These are phyloP conservation scores for Abrus precatorius DNA, from an alignment of 306 rosid species.

Conservation along the genomic window DNA sequence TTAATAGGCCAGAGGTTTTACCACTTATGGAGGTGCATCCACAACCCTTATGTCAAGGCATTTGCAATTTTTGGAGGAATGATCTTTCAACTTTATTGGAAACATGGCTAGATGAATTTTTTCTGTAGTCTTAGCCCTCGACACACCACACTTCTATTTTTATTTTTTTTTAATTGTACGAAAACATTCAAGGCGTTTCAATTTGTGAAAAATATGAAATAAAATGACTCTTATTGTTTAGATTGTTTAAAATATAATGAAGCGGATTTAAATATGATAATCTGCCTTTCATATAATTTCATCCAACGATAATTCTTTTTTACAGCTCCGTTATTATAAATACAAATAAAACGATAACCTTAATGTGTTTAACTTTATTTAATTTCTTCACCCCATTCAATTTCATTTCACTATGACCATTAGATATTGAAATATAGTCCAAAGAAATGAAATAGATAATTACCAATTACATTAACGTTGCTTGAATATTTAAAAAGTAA, in stretches of 20 bases:
- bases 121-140: no score
- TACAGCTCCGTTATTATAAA: background rate
- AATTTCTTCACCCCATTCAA: background rate
- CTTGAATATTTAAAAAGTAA: background rate
- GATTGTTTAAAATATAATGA: no score
- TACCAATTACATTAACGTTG: background rate
- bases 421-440: background rate
- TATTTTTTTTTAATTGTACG: no score
- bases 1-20: background rate
- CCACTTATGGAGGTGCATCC: background rate
- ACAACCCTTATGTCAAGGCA: background rate
- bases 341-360: background rate
- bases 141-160: no score
- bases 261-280: background rate
- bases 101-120: background rate
- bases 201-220: no score
- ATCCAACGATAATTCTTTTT: background rate
- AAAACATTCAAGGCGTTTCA: no score
- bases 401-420: background rate
- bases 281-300: background rate
- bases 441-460: background rate
- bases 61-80: background rate
- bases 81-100: background rate
- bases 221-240: no score
- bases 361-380: background rate